Evolutionary conservation across 2,329 filamentous ascomycete species (phyloP), one percentile per base, ranked within the genome.

Genomic region (Talaromyces rugulosus): DNA sequence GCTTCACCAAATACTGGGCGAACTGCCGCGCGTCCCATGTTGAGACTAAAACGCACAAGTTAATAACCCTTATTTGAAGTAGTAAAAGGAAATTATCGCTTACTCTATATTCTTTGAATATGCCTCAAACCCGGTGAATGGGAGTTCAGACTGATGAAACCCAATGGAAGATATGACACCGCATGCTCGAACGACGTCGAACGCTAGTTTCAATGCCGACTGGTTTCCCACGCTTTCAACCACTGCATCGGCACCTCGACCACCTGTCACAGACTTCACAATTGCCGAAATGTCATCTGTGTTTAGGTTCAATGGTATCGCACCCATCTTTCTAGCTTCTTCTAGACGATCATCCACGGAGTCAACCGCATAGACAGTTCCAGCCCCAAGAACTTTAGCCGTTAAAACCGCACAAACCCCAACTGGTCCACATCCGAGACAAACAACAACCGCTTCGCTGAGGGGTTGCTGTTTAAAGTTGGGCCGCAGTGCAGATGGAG

Each of bases 341-440:
- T 87, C 85, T 54, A 96, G 80, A 53, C 92, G 83, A 65, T 85
- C 87, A 4, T 87, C 84, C 5, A 95, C 85, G 18, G 87, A 86
- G 74, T 95, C 91, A 56, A 94, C 83, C 14, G 89, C 90, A 64
- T 93, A 87, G 1, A 93, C 77, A 66, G 89, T 82, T 70, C 85
- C 88, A 0, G 90, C n/a, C 11, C 54, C 90, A 64, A 85, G 83
- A 71, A 86, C 86, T 66, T 87, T 79, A 5, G 89, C 87, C 57
- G 89, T 87, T 58, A 91, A 81, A 58, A 93, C 78, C 30, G 91
- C 90, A 72, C 92, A 96, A 5, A 96, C 81, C 0, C 91, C 92
- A 2, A 96, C 87, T 0, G 88, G 88, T 0, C 92, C 92, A 69
- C 91, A 94, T 2, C 92, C 91, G 61, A 96, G 83, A n/a, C 94